phyloP scores from a whole-genome alignment of 768 basidiomycete genomes.

The Sarcodon aspratus region DNA sequence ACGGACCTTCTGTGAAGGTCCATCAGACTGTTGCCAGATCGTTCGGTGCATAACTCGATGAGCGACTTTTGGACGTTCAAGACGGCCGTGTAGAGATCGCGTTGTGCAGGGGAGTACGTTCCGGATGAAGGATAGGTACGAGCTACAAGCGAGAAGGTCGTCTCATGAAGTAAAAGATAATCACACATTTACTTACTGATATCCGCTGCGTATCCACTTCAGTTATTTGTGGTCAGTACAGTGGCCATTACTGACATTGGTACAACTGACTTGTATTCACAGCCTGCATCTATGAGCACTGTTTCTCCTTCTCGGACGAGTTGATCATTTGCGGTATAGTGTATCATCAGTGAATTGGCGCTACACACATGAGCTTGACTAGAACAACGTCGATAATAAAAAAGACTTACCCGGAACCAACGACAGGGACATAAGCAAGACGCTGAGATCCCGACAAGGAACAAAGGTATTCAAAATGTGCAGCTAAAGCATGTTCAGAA shows the following conservation, averaged over 20 bases:
- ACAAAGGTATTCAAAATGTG: slow-evolving; percentile 88
- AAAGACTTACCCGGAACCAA: slow-evolving; percentile 73
- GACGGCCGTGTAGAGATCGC: slow-evolving; percentile 76
- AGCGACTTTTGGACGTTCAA: slow-evolving; percentile 63
- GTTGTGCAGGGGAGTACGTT: slow-evolving; percentile 65
- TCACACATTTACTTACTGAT: slow-evolving; percentile 49
- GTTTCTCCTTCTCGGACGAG: slow-evolving; percentile 59
- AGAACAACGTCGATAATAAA: background rate
- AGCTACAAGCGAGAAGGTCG: slow-evolving; percentile 27
- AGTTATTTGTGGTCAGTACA: slow-evolving; percentile 3
- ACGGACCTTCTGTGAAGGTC: slow-evolving; percentile 72
- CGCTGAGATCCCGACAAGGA: slow-evolving; percentile 70
- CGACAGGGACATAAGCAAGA: slow-evolving; percentile 95
- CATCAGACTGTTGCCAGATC: slow-evolving; percentile 46
- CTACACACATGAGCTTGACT: slow-evolving; percentile 24
- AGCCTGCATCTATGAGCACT: slow-evolving; percentile 84
- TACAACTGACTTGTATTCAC: slow-evolving; percentile 69
- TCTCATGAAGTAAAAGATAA: background rate
- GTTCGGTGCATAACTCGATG: slow-evolving; percentile 47
- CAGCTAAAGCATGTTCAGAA: slow-evolving; percentile 51
- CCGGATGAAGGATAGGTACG: slow-evolving; percentile 86
- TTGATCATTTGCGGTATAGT: slow-evolving; percentile 90
- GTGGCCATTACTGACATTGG: background rate
- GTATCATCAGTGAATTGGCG: slow-evolving; percentile 82
- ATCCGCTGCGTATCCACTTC: slow-evolving; percentile 87